These are phyloP conservation scores for Tremella mesenterica DNA, from an alignment of 768 basidiomycete species.

Conservation along the genomic window DNA sequence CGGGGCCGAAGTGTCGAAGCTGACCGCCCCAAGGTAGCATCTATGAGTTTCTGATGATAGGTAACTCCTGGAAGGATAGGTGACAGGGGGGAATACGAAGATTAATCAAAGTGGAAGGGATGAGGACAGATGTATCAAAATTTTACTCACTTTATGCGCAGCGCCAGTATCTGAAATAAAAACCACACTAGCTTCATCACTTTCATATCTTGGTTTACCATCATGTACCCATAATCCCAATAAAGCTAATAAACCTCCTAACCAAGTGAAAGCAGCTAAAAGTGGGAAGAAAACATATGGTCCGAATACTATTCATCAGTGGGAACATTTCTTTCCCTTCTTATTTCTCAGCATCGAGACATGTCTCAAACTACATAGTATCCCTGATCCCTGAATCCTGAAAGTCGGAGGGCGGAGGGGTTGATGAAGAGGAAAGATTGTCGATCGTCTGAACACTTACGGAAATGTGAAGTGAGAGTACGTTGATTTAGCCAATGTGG, in stretches of 20 bases:
- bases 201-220: constrained; percentile 39
- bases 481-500: constrained; percentile 34
- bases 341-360: too few species aligned
- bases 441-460: constrained; percentile 9
- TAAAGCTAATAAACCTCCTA: constrained; percentile 39
- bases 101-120: too few species aligned
- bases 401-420: too few species aligned
- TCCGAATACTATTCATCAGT: constrained; percentile 31
- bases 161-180: constrained; percentile 46
- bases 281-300: constrained; percentile 40
- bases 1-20: too few species aligned
- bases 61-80: too few species aligned
- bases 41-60: too few species aligned
- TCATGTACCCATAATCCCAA: constrained; percentile 34
- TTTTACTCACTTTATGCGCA: constrained; percentile 4
- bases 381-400: too few species aligned
- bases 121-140: neutral
- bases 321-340: neutral
- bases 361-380: neutral
- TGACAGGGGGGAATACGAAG: too few species aligned
- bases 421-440: neutral
- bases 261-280: constrained; percentile 34
- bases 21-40: too few species aligned
- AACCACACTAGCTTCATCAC: constrained; percentile 37
- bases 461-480: constrained; percentile 33